Conservation (phyloP, 106 monocot genomes). For the Acorus gramineus region DNA sequence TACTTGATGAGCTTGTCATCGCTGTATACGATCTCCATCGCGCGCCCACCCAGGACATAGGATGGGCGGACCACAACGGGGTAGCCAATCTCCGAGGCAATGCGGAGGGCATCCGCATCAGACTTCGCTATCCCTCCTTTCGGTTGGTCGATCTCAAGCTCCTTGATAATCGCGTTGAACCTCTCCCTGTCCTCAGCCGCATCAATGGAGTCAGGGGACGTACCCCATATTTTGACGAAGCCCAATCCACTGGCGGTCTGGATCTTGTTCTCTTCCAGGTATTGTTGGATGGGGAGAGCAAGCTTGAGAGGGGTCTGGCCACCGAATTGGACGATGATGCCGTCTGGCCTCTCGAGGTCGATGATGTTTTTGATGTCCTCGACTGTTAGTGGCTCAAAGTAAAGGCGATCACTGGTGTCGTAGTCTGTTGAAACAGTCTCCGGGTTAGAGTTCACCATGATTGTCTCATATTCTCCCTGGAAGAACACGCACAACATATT, state of each 20-base stretch:
- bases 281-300: slow-evolving; percentile 71
- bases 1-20: slow-evolving; percentile 79
- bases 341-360: slow-evolving; percentile 78
- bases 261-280: slow-evolving; percentile 53
- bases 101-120: slow-evolving; percentile 61
- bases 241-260: slow-evolving; percentile 43
- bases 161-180: slow-evolving; percentile 79
- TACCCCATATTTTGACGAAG: slow-evolving; percentile 76
- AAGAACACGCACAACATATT: background rate
- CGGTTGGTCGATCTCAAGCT: slow-evolving; percentile 78
- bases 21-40: slow-evolving; percentile 92
- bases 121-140: slow-evolving; percentile 95
- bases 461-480: slow-evolving; percentile 88
- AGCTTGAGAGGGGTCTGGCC: slow-evolving; percentile 98
- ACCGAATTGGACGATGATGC: slow-evolving; percentile 95
- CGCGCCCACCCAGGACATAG: slow-evolving; percentile 92
- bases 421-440: slow-evolving; percentile 99
- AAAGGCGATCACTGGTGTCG: slow-evolving; percentile 90
- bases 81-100: slow-evolving; percentile 77
- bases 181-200: slow-evolving; percentile 92
- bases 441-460: slow-evolving; percentile 99
- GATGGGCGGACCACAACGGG: slow-evolving; percentile 94
- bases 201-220: slow-evolving; percentile 93
- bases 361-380: slow-evolving; percentile 93
- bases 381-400: slow-evolving; percentile 90